These are phyloP conservation scores for Kodamaea sagamina DNA, from an alignment of 805 yeast species.

Conservation along the genomic window DNA sequence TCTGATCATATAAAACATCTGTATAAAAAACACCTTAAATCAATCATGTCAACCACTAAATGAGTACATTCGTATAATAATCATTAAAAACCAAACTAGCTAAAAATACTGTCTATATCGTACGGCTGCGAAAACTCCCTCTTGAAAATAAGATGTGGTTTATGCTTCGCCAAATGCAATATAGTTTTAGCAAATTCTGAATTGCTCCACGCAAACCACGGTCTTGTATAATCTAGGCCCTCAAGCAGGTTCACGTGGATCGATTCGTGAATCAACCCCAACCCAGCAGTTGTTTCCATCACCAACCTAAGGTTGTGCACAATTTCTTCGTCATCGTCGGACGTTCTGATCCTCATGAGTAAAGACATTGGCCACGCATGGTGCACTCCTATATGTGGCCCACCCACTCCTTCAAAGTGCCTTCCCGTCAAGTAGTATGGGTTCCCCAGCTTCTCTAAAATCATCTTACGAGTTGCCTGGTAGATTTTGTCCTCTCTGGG, in stretches of 20 bases:
- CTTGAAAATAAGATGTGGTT: slow-evolving; percentile 71
- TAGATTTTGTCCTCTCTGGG: slow-evolving; percentile 56
- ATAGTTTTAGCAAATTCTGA: slow-evolving; percentile 88
- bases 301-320: slow-evolving; percentile 47
- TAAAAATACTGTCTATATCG: slow-evolving; percentile 28
- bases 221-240: slow-evolving; percentile 62
- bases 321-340: slow-evolving; percentile 72
- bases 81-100: no score
- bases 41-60: no score
- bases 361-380: slow-evolving; percentile 92
- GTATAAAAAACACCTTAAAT: no score
- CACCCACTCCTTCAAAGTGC: slow-evolving; percentile 77
- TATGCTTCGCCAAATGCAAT: slow-evolving; percentile 68
- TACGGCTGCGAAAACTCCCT: slow-evolving; percentile 35
- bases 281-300: slow-evolving; percentile 62
- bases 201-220: slow-evolving; percentile 96
- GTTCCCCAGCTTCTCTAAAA: slow-evolving; percentile 66
- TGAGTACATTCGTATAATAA: no score
- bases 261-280: slow-evolving; percentile 85
- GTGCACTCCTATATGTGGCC: slow-evolving; percentile 82
- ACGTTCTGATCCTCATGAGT: slow-evolving; percentile 72
- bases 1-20: no score
- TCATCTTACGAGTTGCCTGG: slow-evolving; percentile 78
- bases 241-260: slow-evolving; percentile 59
- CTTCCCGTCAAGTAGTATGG: slow-evolving; percentile 73